Evolutionary conservation across 768 basidiomycete species (phyloP), one percentile per base, ranked within the genome.

Genomic region (Boletus speciosus): DNA sequence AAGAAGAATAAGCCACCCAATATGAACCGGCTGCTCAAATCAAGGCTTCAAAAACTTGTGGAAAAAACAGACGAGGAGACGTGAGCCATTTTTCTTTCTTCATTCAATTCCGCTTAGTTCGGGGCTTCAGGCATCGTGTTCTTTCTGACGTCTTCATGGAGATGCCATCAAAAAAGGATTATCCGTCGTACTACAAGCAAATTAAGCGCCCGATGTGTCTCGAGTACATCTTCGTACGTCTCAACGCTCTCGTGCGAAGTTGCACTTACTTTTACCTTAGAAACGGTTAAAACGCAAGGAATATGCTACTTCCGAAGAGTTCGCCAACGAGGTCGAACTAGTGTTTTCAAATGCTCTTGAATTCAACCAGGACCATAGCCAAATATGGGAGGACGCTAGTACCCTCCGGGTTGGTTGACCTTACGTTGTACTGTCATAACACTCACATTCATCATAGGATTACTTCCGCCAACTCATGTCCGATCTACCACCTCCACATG

Each of bases 311-410:
- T 73, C 81, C 6, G 75, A 79, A 5, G 85, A 88, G 25, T 96
- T 95, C 64, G 86, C 87, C 41, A 82, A 81, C 9, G 95, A 98
- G 55, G 87, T 95, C 14, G 91, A 94, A 62, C 79, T 94, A 39
- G 88, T 98, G 25, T 96, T 94, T 71, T 81, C 83, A 7, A 98
- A 98, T 66, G 95, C 93, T 10, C 77, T 91, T 67, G 72, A 80
- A 53, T 98, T 94, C 73, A 98, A 98, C 61, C 84, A 82, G 64
- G 93, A 96, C 29, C 84, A 88, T 64, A 90, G 87, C 27, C 79
- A 72, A 51, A 89, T 93, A 29, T 93, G 88, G 85, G 83, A 89
- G 61, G 89, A 91, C 61, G 90, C 91, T 19, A 66, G 78, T 19
- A 69, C 74, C 4, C 78, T 93, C 25, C 77, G 83, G 62, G 90